Conservation (phyloP, 192 early-diverging fungal species). For the Podochytrium sp. region DNA sequence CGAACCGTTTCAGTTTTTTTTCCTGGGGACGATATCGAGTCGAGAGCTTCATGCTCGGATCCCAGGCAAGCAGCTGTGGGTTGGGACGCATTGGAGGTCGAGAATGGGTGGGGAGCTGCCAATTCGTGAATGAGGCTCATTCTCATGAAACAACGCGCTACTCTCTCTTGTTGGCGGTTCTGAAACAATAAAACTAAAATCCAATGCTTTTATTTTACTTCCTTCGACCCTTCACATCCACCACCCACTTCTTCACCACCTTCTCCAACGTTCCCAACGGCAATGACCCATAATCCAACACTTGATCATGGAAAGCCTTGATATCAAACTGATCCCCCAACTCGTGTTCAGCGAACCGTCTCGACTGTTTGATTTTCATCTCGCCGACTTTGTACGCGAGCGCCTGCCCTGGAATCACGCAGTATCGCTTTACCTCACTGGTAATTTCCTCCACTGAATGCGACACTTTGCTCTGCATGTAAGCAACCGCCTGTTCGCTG, state of each 20-base stretch:
- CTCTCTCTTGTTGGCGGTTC: background rate
- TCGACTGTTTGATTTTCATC: constrained; percentile 41
- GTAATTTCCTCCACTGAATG: constrained; percentile 23
- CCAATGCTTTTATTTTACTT: background rate
- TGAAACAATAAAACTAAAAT: background rate
- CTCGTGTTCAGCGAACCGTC: constrained; percentile 34
- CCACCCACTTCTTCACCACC: constrained; percentile 31
- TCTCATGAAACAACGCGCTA: background rate
- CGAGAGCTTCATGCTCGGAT: no score
- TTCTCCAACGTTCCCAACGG: constrained; percentile 32
- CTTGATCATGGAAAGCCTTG: constrained; percentile 38
- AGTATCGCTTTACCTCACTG: constrained; percentile 42
- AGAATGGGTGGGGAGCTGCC: background rate
- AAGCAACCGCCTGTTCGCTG: constrained; percentile 36
- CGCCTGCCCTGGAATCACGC: constrained; percentile 44
- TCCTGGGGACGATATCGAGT: no score
- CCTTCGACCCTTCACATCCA: no score
- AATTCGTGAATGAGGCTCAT: no score
- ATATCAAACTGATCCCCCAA: constrained; percentile 44
- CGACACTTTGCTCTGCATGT: constrained; percentile 33
- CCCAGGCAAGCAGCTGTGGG: no score
- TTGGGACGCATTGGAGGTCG: background rate
- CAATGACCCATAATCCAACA: constrained; percentile 23
- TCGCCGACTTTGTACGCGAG: constrained; percentile 51
- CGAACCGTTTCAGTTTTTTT: no score